Evolutionary conservation across 176 grass and related monocot species (phyloP), one percentile per base, ranked within the genome.

Genomic region (Alopecurus myosuroides): DNA sequence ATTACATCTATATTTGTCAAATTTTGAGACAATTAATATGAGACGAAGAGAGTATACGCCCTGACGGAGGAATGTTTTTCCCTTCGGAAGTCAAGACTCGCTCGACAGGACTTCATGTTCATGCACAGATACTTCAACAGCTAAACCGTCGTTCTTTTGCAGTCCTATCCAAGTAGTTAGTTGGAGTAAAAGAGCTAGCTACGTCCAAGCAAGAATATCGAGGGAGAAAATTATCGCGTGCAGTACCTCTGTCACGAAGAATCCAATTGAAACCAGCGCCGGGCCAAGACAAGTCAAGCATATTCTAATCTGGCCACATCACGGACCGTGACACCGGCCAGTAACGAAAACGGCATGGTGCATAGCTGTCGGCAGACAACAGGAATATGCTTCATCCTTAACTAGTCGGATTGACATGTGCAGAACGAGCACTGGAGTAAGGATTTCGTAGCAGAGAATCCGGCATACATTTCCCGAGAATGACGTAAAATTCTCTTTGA

Each of bases 271-370:
- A 45, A 44, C 19, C 50, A 50, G 13, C 56, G 33, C 17, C 45
- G 46, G 46, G 45, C 71, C 48, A 55, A 39, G 26, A 42, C 49
- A 49, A 35, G 19, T 48, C 62, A 18, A 69, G 45, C 45, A 69
- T 71, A 15, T 44, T 42, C 34, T 28, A 82, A 56, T 56, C 3
- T 42, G 76, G 15, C 78, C 83, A 66, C 45, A 85, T 85, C 74
- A 30, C 12, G 17, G 57, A 65, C 9, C 30, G 73, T 14, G 45
- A 37, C 82, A 26, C 73, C 45, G 44, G n/a, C 77, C 14, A 44
- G 3, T 51, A 33, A 34, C 19, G 19, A 46, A 49, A 5, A 30
- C 78, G 13, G 63, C 31, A 33, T 17, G 26, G 34, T 42, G 23
- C 12, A 68, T 4, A 30, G 4, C 11, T 58, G 2, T 46, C 29